Base-by-base conservation (phyloP, 139 green algal genomes). In the Penium margaritaceum region DNA sequence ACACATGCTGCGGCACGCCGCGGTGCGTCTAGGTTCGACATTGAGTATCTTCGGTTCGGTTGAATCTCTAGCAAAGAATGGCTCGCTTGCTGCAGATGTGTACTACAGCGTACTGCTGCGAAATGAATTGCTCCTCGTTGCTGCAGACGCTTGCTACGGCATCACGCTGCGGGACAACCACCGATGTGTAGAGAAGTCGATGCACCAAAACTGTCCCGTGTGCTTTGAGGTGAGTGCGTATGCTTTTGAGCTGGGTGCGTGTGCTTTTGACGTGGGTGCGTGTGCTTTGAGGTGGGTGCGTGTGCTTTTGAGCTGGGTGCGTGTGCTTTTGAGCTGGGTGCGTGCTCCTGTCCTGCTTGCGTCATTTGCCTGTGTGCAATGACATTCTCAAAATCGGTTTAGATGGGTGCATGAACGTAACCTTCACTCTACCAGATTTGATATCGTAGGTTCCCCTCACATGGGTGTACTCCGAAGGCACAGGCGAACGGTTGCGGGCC, bases 131-230 rank as follows among this genome's bases (percentile, higher is more conserved):
- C 41, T 57, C 37, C 21, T 35, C 47, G 19, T 54, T 21, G 17
- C 0, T 77, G 37, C 70, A 77, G 70, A 63, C 75, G 95, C 86
- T 79, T 97, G 92, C 86, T 97, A 96, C 80, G 78, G 77, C 43
- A 83, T 83, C 3, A 58, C 72, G 1, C 58, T 90, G 68, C 81
- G 86, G 43, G 83, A 84, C 68, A 85, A 85, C 51, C 92, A 97
- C 73, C 78, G 89, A 12, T 97, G 92, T 74, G 87, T 97, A 43
- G 85, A 91, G 77, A 86, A 92, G 74, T 88, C 83, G 73, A 97
- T 96, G 89, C 86, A 91, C 63, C 85, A 89, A 39, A 90, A 95
- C 82, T 95, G 90, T 79, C 89, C 90, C 9, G 81, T 84, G 27
- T 83, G 77, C 41, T 80, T 83, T 55, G 77, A 83, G 54, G 70